These are phyloP conservation scores for Sclerotinia borealis DNA, from an alignment of 2,329 filamentous ascomycete species.

Conservation along the genomic window DNA sequence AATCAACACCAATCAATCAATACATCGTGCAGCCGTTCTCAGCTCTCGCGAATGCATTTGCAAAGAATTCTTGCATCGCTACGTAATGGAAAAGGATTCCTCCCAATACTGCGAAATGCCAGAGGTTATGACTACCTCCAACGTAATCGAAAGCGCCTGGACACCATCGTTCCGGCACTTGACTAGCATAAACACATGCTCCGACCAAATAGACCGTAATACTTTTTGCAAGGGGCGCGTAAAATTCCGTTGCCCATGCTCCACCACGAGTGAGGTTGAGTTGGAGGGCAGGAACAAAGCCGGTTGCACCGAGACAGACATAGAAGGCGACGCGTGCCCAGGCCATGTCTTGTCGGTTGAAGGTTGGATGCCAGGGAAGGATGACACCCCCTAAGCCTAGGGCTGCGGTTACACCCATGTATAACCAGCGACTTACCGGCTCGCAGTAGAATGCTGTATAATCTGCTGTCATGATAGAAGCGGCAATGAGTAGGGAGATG, in stretches of 20 bases:
- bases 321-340: conserved; percentile 93
- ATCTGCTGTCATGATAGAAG: conserved; percentile 95
- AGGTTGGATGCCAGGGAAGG: conserved; percentile 90
- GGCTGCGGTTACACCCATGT: conserved; percentile 74
- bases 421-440: conserved; percentile 75
- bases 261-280: conserved; percentile 70
- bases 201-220: conserved; percentile 80
- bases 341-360: conserved; percentile 88
- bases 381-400: conserved; percentile 84
- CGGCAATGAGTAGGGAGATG: conserved; percentile 89
- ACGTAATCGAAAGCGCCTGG: conserved; percentile 94
- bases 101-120: conserved; percentile 90
- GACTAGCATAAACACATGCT: conserved; percentile 82
- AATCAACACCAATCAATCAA: conserved; percentile 12
- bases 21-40: conserved; percentile 29
- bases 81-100: conserved; percentile 96
- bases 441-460: conserved; percentile 99
- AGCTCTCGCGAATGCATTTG: conserved; percentile 65
- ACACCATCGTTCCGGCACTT: conserved; percentile 87
- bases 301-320: conserved; percentile 77
- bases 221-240: conserved; percentile 79
- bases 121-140: conserved; percentile 93
- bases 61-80: conserved; percentile 94
- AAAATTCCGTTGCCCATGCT: conserved; percentile 83
- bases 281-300: conserved; percentile 83